Base-by-base conservation (phyloP, 2,329 filamentous ascomycete genomes). In the Scedosporium apiospermum region DNA sequence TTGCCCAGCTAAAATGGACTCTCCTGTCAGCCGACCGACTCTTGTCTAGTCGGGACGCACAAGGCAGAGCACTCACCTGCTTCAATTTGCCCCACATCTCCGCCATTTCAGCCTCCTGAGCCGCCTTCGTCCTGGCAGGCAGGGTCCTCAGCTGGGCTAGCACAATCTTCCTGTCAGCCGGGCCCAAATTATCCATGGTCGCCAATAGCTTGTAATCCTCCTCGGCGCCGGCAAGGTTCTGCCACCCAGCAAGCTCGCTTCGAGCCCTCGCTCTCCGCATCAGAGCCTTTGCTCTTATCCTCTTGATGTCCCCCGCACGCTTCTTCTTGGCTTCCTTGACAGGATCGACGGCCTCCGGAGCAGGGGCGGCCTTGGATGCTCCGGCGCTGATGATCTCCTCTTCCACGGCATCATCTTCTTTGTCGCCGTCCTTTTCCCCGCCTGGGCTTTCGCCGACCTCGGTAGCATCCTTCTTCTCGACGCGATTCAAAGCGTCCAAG, bases 71-170 rank as follows among this genome's bases (percentile, higher is more conserved):
- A 79, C 83, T 77, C 67, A 86, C 84, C 68, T 88, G 87, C 72
- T 96, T 97, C 69, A 99, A 76, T 77, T 98, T 97, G 18, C 89
- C 90, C 92, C 96, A 96, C 92, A 98, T 97, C 76, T 99, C 93
- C 2, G 84, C 88, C 83, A 95, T 91, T 75, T 99, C 95, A 68
- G 82, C 83, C 70, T 96, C 88, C 75, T 92, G 91, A 1, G 93
- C 92, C 18, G 83, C 83, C 66, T 93, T 90, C 59, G 91, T 82
- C 65, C 82, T 81, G 1, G 82, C 77, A 1, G 91, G 90, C 46
- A 98, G 75, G 23, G 79, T 77, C 14, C 79, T 74, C 64, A 96
- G 78, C 67, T 91, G 88, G 30, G 78, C 75, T 61, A 85, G 79
- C 1, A 96, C 88, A 16, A 88, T 82, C 68, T 82, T 86, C 71